phyloP scores from a whole-genome alignment of 345 rosid genomes.

The Durio zibethinus region DNA sequence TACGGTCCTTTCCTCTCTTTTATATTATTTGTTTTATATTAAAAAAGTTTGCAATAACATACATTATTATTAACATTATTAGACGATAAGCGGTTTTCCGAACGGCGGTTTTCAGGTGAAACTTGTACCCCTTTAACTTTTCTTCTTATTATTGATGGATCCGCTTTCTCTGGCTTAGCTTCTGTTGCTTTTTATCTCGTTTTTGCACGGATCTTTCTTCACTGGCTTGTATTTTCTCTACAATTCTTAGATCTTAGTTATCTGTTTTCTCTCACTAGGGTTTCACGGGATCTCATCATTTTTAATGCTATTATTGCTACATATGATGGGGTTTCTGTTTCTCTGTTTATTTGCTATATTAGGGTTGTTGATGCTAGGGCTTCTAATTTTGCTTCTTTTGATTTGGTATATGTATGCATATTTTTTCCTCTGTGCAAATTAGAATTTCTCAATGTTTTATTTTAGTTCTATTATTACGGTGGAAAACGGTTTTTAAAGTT shows the following conservation, averaged over 20 bases:
- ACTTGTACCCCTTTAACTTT: not conserved
- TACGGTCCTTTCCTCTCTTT: not conserved
- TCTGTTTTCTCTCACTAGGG: not conserved
- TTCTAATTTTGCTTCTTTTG: not conserved
- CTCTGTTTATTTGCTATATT: not conserved
- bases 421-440: not conserved
- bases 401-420: not conserved
- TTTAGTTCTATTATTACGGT: not conserved
- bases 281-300: conserved; percentile 1
- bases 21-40: not conserved
- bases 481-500: not conserved
- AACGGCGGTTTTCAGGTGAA: conserved; percentile 6
- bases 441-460: not conserved
- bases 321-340: not conserved
- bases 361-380: not conserved
- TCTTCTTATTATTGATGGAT: not conserved
- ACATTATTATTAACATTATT: not conserved
- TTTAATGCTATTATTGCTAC: not conserved
- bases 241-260: conserved; percentile 2
- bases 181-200: not conserved
- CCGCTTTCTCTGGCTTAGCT: not conserved
- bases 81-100: conserved; percentile 8
- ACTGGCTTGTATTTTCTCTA: not conserved
- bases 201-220: not conserved
- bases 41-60: not conserved